phyloP scores from a whole-genome alignment of 106 monocot genomes.

The Dioscorea dumetorum region DNA sequence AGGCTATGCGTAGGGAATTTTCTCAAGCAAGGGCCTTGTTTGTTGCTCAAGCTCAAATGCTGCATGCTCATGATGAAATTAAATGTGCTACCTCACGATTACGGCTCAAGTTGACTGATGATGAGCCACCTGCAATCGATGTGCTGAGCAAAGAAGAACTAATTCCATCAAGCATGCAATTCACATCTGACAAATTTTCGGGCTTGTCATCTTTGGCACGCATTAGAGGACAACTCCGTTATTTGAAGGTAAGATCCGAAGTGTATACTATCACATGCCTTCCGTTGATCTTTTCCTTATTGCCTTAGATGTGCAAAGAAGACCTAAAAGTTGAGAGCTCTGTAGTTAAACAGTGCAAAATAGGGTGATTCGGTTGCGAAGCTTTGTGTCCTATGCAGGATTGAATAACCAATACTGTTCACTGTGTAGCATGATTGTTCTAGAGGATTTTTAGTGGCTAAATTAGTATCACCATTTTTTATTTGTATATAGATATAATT shows the following conservation, averaged over 20 bases:
- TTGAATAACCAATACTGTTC: no score
- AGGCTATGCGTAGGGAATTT: slow-evolving; percentile 97
- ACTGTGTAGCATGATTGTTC: no score
- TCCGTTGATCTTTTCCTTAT: no score
- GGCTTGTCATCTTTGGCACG: slow-evolving; percentile 50
- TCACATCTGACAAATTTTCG: slow-evolving; percentile 74
- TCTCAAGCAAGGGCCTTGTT: slow-evolving; percentile 69
- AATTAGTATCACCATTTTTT: no score
- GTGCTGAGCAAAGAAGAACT: slow-evolving; percentile 69
- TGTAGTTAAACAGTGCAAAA: no score
- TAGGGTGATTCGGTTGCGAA: no score
- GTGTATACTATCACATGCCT: neutral
- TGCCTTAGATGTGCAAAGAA: no score
- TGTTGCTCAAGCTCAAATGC: slow-evolving; percentile 67
- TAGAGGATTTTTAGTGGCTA: no score
- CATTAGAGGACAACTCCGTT: slow-evolving; percentile 91
- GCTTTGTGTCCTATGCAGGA: no score
- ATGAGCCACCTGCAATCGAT: slow-evolving; percentile 55
- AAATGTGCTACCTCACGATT: slow-evolving; percentile 71
- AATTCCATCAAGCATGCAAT: slow-evolving; percentile 59
- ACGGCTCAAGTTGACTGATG: slow-evolving; percentile 63
- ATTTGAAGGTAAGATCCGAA: slow-evolving; percentile 59
- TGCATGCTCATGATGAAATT: slow-evolving; percentile 90
- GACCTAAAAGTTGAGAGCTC: no score
- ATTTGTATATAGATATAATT: no score